Base-by-base conservation (phyloP, 129 eudicot species). In the Chrysanthemum seticuspe region DNA sequence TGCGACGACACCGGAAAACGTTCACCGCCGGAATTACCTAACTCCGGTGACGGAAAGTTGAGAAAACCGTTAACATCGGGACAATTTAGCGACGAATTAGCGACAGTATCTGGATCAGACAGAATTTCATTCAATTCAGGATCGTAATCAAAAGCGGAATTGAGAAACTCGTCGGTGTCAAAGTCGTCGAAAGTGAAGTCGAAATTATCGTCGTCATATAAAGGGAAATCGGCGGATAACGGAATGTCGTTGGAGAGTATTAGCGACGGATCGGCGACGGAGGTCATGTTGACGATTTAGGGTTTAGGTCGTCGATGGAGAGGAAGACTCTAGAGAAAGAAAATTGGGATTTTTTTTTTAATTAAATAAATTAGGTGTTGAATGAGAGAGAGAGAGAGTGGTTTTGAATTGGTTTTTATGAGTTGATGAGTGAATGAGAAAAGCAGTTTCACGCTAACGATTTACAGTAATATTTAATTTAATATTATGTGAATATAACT, bases 181-280 rank as follows among this genome's bases (percentile, higher is more conserved):
- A 85, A 8, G 64, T 87, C 92, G 82, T 89, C 87, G 62, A 92
- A 80, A 50, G 84, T 74, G 83, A 85, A 73, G 71, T 84, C 93
- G 45, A 88, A 74, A 77, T 75, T 85, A 5, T 54, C 76, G 49
- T 62, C 81, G 56, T 62, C 86, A 75, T 62, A 77, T 1, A 75
- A 62, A 77, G 66, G 31, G 73, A 48, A 47, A 61, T 72, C 62
- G 52, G 74, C 86, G 13, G 72, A 53, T 12, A 65, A 74, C 18
- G 78, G 4, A 49, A 79, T n/a, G 63, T 79, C 74, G 49, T 76
- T 82, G 70, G 85, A 62, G 59, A 83, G 62, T 67, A 76, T 85
- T 56, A 76, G 70, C 13, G 87, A 84, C 14, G 87, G 98, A 74
- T 78, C 50, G 71, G 67, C 63, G 70, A 68, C 75, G 77, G 76